Evolutionary conservation across 192 early-diverging fungal species (phyloP).

Genomic region (Coemansia sp.): DNA sequence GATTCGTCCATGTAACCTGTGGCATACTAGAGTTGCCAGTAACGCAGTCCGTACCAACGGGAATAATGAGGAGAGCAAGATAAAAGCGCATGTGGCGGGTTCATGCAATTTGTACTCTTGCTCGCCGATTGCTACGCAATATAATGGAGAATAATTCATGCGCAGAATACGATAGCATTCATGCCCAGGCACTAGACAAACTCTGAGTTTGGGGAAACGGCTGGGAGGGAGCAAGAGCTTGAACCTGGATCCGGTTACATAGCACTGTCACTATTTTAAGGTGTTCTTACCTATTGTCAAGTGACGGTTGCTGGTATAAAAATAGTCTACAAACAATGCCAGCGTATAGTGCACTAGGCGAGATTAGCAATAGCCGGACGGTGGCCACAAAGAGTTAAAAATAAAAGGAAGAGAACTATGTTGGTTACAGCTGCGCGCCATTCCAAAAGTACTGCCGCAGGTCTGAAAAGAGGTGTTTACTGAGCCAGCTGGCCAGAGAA

Average conservation of each 20-base stretch:
- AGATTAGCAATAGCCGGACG: no score
- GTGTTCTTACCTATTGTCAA: no score
- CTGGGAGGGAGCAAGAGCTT: not conserved
- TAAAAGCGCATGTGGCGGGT: not conserved
- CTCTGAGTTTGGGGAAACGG: not conserved
- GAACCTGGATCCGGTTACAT: not conserved
- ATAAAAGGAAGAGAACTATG: no score
- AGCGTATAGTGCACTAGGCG: no score
- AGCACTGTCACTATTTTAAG: no score
- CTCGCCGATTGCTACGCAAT: not conserved
- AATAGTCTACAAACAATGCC: no score
- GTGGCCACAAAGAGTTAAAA: no score
- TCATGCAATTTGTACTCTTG: not conserved
- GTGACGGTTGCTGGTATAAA: no score
- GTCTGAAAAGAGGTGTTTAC: not conserved
- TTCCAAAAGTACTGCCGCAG: not conserved
- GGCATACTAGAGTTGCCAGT: not conserved
- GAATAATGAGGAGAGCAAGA: not conserved
- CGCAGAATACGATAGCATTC: constrained; percentile 16
- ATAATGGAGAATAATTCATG: constrained; percentile 5
- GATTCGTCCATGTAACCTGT: not conserved
- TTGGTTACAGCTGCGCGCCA: no score
- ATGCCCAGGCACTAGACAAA: constrained; percentile 7
- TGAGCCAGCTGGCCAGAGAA: not conserved
- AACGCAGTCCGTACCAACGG: not conserved